phyloP scores from a whole-genome alignment of 345 rosid species.

The Stellera chamaejasme region DNA sequence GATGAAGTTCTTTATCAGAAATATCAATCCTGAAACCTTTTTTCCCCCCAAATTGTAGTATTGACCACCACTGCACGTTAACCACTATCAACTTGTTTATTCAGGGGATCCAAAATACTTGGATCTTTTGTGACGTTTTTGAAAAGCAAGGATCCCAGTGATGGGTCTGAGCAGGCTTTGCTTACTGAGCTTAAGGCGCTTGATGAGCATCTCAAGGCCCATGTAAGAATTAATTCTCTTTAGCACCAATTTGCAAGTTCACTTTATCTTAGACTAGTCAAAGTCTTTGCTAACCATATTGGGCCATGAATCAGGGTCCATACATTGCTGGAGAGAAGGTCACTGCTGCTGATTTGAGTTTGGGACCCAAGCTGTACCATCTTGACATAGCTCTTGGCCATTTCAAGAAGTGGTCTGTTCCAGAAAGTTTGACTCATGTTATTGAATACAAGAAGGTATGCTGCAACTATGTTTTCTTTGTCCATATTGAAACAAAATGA shows the following conservation, averaged over 20 bases:
- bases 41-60: neutral
- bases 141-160: slow-evolving; percentile 83
- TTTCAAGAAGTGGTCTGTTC: slow-evolving; percentile 80
- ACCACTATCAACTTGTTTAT: neutral
- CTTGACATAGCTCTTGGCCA: slow-evolving; percentile 75
- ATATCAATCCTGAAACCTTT: neutral
- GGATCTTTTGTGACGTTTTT: slow-evolving; percentile 47
- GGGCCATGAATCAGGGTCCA: slow-evolving; percentile 45
- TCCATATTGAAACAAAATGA: too few species aligned
- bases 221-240: slow-evolving; percentile 20
- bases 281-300: neutral
- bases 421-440: slow-evolving; percentile 51
- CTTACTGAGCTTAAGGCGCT: slow-evolving; percentile 66
- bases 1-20: neutral
- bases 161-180: slow-evolving; percentile 72
- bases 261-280: neutral
- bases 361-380: slow-evolving; percentile 93
- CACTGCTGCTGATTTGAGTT: slow-evolving; percentile 67
- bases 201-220: slow-evolving; percentile 72
- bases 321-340: slow-evolving; percentile 71
- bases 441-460: slow-evolving; percentile 53
- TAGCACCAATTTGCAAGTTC: too few species aligned
- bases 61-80: neutral
- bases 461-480: neutral
- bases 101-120: slow-evolving; percentile 71